These are phyloP conservation scores for Monascus ruber DNA, from an alignment of 2,329 filamentous ascomycete species.

Conservation along the genomic window DNA sequence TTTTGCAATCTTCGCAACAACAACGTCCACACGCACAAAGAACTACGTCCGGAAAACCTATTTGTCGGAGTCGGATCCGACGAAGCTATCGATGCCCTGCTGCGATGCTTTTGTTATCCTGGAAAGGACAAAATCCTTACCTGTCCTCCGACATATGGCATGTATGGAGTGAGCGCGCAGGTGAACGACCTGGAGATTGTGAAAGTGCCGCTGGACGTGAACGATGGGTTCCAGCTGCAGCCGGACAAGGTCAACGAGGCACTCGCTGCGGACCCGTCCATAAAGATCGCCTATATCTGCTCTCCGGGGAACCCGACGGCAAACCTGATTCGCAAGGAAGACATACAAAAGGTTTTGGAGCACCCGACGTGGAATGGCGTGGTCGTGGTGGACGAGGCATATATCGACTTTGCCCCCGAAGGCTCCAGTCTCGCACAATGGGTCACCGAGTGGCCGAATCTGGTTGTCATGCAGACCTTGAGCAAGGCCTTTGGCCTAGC, in stretches of 20 bases:
- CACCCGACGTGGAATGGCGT: constrained; percentile 94
- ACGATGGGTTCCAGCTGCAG: constrained; percentile 64
- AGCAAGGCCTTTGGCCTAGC: constrained; percentile 95
- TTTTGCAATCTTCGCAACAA: constrained; percentile 80
- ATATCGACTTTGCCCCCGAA: constrained; percentile 82
- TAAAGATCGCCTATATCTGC: constrained; percentile 89
- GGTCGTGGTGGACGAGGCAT: constrained; percentile 88
- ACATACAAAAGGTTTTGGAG: constrained; percentile 61
- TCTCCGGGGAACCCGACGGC: constrained; percentile 93
- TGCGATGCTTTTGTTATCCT: constrained; percentile 86
- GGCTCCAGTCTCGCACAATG: constrained; percentile 77
- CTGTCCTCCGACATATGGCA: constrained; percentile 94
- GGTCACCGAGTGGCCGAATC: constrained; percentile 84
- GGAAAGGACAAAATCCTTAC: constrained; percentile 82
- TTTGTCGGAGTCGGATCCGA: constrained; percentile 95
- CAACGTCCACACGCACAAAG: constrained; percentile 62
- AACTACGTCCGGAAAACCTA: constrained; percentile 66
- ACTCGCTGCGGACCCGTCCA: constrained; percentile 51
- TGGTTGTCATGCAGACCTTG: constrained; percentile 97
- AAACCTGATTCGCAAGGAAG: constrained; percentile 60
- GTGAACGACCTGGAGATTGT: constrained; percentile 85
- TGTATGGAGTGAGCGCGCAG: constrained; percentile 91
- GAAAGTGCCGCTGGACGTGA: constrained; percentile 67
- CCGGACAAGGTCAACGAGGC: constrained; percentile 54
- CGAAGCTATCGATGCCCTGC: constrained; percentile 88